These are phyloP conservation scores for Macrophomina tecta DNA, from an alignment of 2,329 filamentous ascomycete genomes.

Conservation along the genomic window DNA sequence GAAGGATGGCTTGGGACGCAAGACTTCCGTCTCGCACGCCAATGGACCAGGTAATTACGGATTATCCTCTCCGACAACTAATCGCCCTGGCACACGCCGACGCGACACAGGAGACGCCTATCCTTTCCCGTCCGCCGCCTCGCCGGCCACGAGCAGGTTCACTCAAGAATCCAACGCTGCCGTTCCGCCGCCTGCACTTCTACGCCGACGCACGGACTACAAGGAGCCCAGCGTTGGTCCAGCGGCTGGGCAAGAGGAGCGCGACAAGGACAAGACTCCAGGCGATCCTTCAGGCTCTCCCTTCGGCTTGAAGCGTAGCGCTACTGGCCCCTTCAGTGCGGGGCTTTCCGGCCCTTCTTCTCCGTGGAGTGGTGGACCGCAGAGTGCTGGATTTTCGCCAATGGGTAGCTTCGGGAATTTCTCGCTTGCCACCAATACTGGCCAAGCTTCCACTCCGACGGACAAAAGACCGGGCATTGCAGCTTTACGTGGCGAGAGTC, in stretches of 20 bases:
- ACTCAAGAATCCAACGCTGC: slow-evolving; percentile 66
- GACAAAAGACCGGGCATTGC: slow-evolving; percentile 77
- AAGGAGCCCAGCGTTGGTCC: slow-evolving; percentile 54
- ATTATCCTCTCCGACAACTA: slow-evolving; percentile 74
- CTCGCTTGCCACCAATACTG: slow-evolving; percentile 63
- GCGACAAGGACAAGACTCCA: slow-evolving; percentile 53
- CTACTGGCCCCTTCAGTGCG: slow-evolving; percentile 60
- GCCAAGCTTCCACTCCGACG: slow-evolving; percentile 60
- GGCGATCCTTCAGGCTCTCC: slow-evolving; percentile 33
- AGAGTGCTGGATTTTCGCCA: slow-evolving; percentile 68
- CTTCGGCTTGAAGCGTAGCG: slow-evolving; percentile 60
- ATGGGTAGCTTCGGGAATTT: slow-evolving; percentile 93
- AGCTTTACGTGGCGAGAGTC: slow-evolving; percentile 75
- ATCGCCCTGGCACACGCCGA: slow-evolving; percentile 77
- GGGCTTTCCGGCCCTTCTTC: slow-evolving; percentile 57
- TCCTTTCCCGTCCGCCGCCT: slow-evolving; percentile 60
- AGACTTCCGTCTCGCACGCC: slow-evolving; percentile 77
- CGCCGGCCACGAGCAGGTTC: slow-evolving; percentile 67
- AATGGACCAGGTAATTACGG: slow-evolving; percentile 69
- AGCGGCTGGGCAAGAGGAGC: slow-evolving; percentile 55
- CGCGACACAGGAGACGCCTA: slow-evolving; percentile 82
- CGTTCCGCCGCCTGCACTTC: slow-evolving; percentile 65
- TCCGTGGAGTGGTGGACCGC: slow-evolving; percentile 65
- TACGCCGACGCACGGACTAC: slow-evolving; percentile 67
- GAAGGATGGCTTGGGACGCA: slow-evolving; percentile 65